Evolutionary conservation across 208 protist species (phyloP), one percentile per base, ranked within the genome.

Genomic region (Acanthamoeba healyi): DNA sequence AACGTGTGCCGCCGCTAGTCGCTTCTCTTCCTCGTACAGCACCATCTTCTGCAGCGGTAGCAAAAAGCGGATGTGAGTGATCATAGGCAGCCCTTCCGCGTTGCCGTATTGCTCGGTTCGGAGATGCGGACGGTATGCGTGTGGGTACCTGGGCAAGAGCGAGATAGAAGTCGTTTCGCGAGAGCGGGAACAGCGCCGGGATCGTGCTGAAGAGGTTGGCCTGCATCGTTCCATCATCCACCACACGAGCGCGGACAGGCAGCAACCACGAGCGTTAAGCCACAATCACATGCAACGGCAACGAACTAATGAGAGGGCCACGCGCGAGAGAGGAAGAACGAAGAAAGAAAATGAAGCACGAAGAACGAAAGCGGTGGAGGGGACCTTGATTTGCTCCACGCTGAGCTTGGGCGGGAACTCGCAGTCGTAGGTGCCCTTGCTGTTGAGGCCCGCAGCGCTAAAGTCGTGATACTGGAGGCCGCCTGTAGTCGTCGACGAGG

Each of bases 401-500:
- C 56, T 63, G 56, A 63, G 56, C 15, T 63, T 63, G 26, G 56
- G 56, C 12, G 56, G 56, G 56, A 63, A 63, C 56, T 63, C 56
- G 26, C 56, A 63, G 56, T 63, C 56, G 56, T 63, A 63, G 56
- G 56, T 63, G 56, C 56, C 56, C 56, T 63, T 63, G 56, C 56
- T 63, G 56, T 63, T 63, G 56, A 63, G 56, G 17, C 56, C 56
- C 15, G 56, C 56, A 6, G 26, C 56, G 24, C 56, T 24, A 24
- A 63, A 63, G 26, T 63, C 56, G 26, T 63, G 56, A 6, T 24
- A 24, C 56, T 29, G 56, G 0, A 29, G 24, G 17, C 7, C 19
- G 56, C 56, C 26, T 24, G 56, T 1, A 7, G 49, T 19, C 10
- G 49, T 6, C 49, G 49, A 54, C 10, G 22, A 19, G 56, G 56